Percentiles rank a stretch among this genome's conserved stretches.
Conservation (phyloP, 225 moss, liverwort and hornwort species). For the Marchantia polymorpha region DNA sequence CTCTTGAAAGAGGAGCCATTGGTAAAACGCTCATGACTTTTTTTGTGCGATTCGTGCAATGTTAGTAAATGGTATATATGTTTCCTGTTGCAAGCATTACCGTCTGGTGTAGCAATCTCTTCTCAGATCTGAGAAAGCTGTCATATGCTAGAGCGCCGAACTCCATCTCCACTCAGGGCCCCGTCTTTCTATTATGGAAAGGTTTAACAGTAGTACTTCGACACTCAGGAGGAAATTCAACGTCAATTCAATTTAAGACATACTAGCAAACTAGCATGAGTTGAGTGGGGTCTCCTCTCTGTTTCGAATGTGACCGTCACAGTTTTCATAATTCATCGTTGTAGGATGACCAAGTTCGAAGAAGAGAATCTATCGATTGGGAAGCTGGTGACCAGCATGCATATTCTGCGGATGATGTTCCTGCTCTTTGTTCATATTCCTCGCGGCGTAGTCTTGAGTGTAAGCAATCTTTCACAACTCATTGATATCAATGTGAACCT, state of each 20-base stretch:
- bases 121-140: neutral
- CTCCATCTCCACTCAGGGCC: neutral
- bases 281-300: neutral
- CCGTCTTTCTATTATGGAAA: neutral
- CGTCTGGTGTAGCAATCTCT: neutral
- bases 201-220: neutral
- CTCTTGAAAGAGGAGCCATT: constrained; percentile 55
- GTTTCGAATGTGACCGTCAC: neutral
- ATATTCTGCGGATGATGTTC: neutral
- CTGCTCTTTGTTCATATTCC: constrained; percentile 18
- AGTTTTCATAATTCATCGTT: neutral
- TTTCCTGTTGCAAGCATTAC: neutral
- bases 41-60: neutral
- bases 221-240: neutral
- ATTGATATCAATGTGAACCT: neutral
- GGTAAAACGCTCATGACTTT: constrained; percentile 32
- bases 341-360: constrained; percentile 16
- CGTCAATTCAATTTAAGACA: too few relatives aligned
- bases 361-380: constrained; percentile 12
- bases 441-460: constrained; percentile 38
- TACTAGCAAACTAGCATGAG: neutral
- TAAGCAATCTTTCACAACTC: constrained; percentile 6
- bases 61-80: neutral
- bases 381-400: constrained; percentile 7
- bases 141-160: neutral